Evolutionary conservation across 768 basidiomycete species (phyloP).

Genomic region (Mycena haematopus): DNA sequence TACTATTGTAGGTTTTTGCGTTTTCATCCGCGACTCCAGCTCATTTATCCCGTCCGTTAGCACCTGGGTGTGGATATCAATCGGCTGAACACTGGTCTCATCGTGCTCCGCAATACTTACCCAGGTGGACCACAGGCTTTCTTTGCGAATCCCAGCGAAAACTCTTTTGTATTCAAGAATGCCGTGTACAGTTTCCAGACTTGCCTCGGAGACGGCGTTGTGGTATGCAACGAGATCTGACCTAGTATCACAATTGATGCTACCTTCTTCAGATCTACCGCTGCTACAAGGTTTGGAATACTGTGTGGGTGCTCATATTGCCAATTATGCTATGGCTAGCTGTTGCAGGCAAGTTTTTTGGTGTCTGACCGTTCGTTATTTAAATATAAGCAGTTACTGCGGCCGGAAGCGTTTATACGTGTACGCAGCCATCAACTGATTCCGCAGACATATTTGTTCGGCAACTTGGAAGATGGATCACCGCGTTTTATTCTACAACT

Average conservation of each 20-base stretch:
- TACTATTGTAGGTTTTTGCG: constrained; percentile 31
- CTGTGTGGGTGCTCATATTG: constrained; percentile 33
- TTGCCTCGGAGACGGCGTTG: constrained; percentile 22
- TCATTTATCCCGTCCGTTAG: constrained; percentile 21
- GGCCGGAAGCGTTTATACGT: constrained; percentile 10
- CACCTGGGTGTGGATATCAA: constrained; percentile 36
- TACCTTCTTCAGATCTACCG: constrained; percentile 18
- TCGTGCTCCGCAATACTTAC: constrained; percentile 27
- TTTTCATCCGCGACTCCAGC: neutral
- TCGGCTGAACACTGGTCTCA: constrained; percentile 35
- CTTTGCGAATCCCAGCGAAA: constrained; percentile 36
- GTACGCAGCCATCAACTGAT: neutral
- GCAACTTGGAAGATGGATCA: constrained; percentile 41
- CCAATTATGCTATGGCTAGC: constrained; percentile 38
- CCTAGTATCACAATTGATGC: neutral
- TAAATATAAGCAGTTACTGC: neutral
- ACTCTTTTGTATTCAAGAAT: constrained; percentile 36
- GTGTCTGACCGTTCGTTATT: neutral
- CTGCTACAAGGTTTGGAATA: constrained; percentile 41
- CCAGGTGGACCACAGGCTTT: constrained; percentile 32
- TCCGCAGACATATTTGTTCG: constrained; percentile 35
- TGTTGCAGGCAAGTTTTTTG: constrained; percentile 29
- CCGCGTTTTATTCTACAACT: constrained; percentile 39
- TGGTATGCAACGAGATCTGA: neutral
- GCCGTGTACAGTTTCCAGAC: constrained; percentile 12